Evolutionary conservation across 345 rosid genomes (phyloP).

Genomic region (Mallotus nudiflorus): DNA sequence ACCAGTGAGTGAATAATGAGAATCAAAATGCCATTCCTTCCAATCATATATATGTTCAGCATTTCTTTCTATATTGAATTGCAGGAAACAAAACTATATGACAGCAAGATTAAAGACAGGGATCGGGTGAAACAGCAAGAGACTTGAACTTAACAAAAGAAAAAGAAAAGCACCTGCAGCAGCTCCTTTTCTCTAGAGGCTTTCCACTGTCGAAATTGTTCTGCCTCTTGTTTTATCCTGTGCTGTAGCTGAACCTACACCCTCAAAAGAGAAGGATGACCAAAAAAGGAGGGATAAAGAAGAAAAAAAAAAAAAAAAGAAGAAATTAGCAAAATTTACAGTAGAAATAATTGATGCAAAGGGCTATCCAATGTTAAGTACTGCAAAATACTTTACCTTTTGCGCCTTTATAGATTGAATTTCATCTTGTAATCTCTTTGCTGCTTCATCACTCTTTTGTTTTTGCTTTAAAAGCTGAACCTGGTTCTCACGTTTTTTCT

Average conservation of each 20-base stretch:
- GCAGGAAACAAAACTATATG: not conserved
- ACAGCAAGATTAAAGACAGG: not conserved
- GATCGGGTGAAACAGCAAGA: not conserved
- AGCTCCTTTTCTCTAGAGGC: constrained; percentile 94
- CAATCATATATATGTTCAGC: no score
- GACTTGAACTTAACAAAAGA: not conserved
- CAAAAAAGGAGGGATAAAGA: constrained; percentile 10
- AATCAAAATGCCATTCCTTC: not conserved
- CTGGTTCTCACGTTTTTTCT: constrained; percentile 95
- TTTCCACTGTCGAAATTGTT: constrained; percentile 97
- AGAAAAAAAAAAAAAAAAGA: not conserved
- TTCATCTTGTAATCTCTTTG: constrained; percentile 89
- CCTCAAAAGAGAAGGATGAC: constrained; percentile 18
- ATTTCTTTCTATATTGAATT: no score
- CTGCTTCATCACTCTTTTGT: constrained; percentile 94
- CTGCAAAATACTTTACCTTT: constrained; percentile 50
- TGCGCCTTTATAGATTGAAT: constrained; percentile 93
- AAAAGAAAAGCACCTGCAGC: constrained; percentile 58
- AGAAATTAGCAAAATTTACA: constrained; percentile 9
- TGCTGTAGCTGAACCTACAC: constrained; percentile 92
- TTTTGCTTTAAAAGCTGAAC: constrained; percentile 94
- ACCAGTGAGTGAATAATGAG: not conserved
- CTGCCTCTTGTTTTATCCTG: constrained; percentile 97
- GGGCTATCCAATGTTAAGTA: constrained; percentile 1
- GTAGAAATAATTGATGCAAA: not conserved